Evolutionary conservation across 306 rosid species (phyloP), one percentile per base, ranked within the genome.

Genomic region (Rosa multiflora): DNA sequence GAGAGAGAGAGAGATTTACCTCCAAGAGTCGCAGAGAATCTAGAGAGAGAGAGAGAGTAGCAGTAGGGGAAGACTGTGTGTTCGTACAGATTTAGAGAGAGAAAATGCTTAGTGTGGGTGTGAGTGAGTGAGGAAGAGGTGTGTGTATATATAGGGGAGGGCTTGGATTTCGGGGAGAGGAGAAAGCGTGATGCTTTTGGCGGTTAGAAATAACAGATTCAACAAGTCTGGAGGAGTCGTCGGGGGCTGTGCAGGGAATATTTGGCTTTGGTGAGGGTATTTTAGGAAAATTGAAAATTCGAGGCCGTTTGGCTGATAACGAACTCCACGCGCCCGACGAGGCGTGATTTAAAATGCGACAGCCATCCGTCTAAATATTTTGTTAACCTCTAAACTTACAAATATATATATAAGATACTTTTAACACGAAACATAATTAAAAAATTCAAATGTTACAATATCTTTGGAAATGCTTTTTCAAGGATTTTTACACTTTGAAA

Each of bases 201-300:
- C 58, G 9, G 75, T 72, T 72, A 72, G 15, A 51, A 72, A 49
- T 53, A 5, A 53, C 13, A 43, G 75, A 70, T 47, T 47, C 58
- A 29, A 29, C 43, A 12, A 23, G 35, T 14, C 75, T 47, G 21
- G 10, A 20, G 39, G 39, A 3, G 11, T 23, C 74, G 39, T 70
- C 1, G 26, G 42, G 13, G 10, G 67, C 15, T 26, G 75, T 32
- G 44, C 3, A 14, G 8, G 61, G 5, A 51, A 26, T 72, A 72
- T n/a, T 72, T 29, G 8, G 15, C 49, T 72, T 48, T 6, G 2
- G 0, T 15, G 61, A 21, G 74, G 62, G 62, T 5, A 4, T 14
- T 72, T 72, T 51, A 5, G 75, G 46, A 17, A 72, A 8, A 2
- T 6, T n/a, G 0, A 4, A 15, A 1, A 0, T 8, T 1, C 3